phyloP scores from a whole-genome alignment of 805 yeast species.

The Cyberlindnera euphorbiae region DNA sequence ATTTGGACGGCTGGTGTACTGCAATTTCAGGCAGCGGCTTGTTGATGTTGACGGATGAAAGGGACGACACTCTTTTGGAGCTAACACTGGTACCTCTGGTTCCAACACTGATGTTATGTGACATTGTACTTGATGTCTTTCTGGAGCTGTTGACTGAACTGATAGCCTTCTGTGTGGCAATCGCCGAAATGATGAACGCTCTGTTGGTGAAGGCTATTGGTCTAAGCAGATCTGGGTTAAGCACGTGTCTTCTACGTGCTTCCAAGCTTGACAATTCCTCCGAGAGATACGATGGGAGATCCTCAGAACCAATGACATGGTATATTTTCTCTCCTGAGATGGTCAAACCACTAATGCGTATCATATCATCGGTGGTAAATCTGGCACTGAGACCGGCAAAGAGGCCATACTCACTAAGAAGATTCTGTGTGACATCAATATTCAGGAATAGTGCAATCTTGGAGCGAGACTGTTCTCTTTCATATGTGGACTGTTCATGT shows the following conservation, averaged over 20 bases:
- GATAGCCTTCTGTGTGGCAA: neutral
- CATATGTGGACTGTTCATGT: constrained; percentile 52
- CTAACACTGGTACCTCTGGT: constrained; percentile 16
- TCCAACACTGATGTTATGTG: constrained; percentile 2
- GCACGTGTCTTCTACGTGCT: constrained; percentile 13
- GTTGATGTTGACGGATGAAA: constrained; percentile 18
- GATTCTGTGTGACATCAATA: constrained; percentile 34
- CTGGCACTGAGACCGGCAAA: constrained; percentile 46
- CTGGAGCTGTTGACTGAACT: constrained; percentile 5
- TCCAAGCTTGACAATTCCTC: constrained; percentile 33
- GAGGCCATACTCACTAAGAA: constrained; percentile 35
- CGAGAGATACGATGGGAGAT: constrained; percentile 33
- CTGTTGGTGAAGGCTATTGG: constrained; percentile 11
- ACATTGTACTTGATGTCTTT: constrained; percentile 10
- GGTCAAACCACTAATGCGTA: constrained; percentile 24
- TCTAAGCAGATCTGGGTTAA: constrained; percentile 8
- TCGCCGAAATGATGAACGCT: constrained; percentile 4
- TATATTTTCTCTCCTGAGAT: constrained; percentile 19
- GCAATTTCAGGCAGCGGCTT: constrained; percentile 19
- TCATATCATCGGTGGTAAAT: constrained; percentile 31
- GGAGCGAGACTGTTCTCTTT: constrained; percentile 51
- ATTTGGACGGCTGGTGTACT: neutral
- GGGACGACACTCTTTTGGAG: constrained; percentile 16
- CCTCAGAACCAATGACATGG: constrained; percentile 26
- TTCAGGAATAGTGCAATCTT: constrained; percentile 67